These are phyloP conservation scores for Phytophthora ramorum DNA, from an alignment of 352 stramenopile genomes.

Conservation along the genomic window DNA sequence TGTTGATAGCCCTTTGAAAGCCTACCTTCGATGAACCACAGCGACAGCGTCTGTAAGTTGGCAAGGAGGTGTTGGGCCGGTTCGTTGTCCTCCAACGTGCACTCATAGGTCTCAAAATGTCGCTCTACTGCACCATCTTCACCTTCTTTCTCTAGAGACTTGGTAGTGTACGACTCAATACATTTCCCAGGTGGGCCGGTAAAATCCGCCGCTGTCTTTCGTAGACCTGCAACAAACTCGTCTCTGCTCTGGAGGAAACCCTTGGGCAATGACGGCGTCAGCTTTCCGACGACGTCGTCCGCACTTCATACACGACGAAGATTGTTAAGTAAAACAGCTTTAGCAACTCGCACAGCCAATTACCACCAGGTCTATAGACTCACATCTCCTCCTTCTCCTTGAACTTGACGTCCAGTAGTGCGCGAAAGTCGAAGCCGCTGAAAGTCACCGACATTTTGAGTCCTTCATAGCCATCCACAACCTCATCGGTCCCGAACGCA, in stretches of 20 bases:
- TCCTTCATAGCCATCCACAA: slow-evolving; percentile 68
- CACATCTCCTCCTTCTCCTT: slow-evolving; percentile 59
- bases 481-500: slow-evolving; percentile 76
- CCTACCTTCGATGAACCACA: slow-evolving; percentile 91
- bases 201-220: slow-evolving; percentile 35
- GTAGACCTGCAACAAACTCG: slow-evolving; percentile 40
- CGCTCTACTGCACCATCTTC: slow-evolving; percentile 15
- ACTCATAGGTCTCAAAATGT: slow-evolving; percentile 79
- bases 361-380: slow-evolving; percentile 4
- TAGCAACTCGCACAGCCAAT: neutral
- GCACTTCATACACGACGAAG: slow-evolving; percentile 34
- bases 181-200: slow-evolving; percentile 46
- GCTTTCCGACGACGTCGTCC: slow-evolving; percentile 58
- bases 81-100: slow-evolving; percentile 58
- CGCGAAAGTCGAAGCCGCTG: slow-evolving; percentile 71
- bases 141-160: slow-evolving; percentile 2
- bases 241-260: slow-evolving; percentile 53
- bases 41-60: slow-evolving; percentile 75
- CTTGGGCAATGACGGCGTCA: slow-evolving; percentile 52
- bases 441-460: slow-evolving; percentile 67
- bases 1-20: neutral
- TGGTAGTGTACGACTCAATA: slow-evolving; percentile 48
- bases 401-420: slow-evolving; percentile 60
- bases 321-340: neutral
- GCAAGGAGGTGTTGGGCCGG: slow-evolving; percentile 58